Conservation (phyloP, 192 early-diverging fungal species). For the Umbelopsis sp. region DNA sequence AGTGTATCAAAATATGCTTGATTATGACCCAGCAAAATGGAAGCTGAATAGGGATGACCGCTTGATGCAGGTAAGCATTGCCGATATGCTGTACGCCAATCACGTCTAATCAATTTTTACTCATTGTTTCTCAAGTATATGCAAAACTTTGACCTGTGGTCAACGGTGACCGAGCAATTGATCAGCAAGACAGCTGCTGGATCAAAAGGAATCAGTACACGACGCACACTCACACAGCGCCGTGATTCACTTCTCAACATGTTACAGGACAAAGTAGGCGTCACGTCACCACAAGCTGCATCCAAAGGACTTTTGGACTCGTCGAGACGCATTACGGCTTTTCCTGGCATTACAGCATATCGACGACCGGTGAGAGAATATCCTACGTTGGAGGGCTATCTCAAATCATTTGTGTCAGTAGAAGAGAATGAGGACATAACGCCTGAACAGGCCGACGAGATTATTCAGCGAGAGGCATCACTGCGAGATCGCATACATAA, state of each 20-base stretch:
- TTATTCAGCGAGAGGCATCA: slow-evolving; percentile 41
- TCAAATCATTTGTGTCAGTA: slow-evolving; percentile 57
- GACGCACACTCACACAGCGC: slow-evolving; percentile 43
- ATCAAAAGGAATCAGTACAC: slow-evolving; percentile 46
- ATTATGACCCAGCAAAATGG: slow-evolving; percentile 54
- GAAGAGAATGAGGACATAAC: slow-evolving; percentile 67
- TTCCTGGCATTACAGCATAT: slow-evolving; percentile 17
- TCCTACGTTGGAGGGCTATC: slow-evolving; percentile 45
- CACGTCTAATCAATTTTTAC: background rate
- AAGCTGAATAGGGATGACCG: slow-evolving; percentile 56
- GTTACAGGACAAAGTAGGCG: slow-evolving; percentile 45
- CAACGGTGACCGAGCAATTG: slow-evolving; percentile 49
- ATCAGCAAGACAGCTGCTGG: slow-evolving; percentile 40
- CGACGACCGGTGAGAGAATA: slow-evolving; percentile 37
- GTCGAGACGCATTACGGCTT: background rate
- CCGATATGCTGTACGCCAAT: background rate
- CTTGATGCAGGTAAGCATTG: slow-evolving; percentile 51
- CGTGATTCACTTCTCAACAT: slow-evolving; percentile 49
- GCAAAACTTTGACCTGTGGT: slow-evolving; percentile 50
- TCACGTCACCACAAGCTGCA: slow-evolving; percentile 21
- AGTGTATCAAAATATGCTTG: slow-evolving; percentile 49
- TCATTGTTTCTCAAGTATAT: slow-evolving; percentile 32
- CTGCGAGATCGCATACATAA: slow-evolving; percentile 48
- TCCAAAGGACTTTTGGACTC: slow-evolving; percentile 15
- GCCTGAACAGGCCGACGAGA: slow-evolving; percentile 41